Percentiles rank a stretch among this genome's conserved stretches.
Evolutionary conservation across 2,329 filamentous ascomycete species (phyloP).

Genomic region (Colletotrichum spaethianum): DNA sequence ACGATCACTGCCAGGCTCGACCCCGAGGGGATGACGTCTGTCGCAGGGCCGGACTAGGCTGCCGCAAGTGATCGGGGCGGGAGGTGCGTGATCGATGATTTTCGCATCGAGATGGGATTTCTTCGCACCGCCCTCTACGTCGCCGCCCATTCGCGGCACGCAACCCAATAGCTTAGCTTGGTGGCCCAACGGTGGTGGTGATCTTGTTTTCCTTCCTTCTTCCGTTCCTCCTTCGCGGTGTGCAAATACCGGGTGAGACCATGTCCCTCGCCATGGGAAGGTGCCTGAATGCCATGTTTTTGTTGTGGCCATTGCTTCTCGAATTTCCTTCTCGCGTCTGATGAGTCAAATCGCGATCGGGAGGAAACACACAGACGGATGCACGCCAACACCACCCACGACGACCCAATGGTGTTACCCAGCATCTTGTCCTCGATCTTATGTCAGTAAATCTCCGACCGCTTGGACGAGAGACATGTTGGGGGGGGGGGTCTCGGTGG

Average conservation of each 20-base stretch:
- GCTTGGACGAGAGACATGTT: conserved; percentile 25
- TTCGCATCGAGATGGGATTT: conserved; percentile 33
- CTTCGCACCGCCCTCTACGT: conserved; percentile 36
- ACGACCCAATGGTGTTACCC: background rate
- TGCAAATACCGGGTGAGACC: conserved; percentile 31
- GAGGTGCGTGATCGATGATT: conserved; percentile 38
- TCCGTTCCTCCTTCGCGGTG: background rate
- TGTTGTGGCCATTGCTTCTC: conserved; percentile 17
- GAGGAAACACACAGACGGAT: background rate
- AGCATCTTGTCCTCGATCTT: conserved; percentile 18
- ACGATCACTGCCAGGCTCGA: conserved; percentile 38
- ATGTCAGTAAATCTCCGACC: conserved; percentile 39
- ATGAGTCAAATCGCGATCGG: conserved; percentile 18
- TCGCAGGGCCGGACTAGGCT: conserved; percentile 33
- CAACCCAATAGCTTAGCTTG: background rate
- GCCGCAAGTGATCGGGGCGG: conserved; percentile 36
- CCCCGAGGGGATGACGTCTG: conserved; percentile 36
- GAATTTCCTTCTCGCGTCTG: conserved; percentile 27
- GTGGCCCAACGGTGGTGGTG: conserved; percentile 5
- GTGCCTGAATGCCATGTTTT: conserved; percentile 36
- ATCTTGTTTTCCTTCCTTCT: conserved; percentile 14
- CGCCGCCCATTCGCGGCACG: background rate
- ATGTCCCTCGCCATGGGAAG: conserved; percentile 25
- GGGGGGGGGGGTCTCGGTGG: conserved; percentile 36
- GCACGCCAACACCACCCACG: background rate